Conservation (phyloP, 768 basidiomycete genomes). For the Boletus rufocinnamomeus region DNA sequence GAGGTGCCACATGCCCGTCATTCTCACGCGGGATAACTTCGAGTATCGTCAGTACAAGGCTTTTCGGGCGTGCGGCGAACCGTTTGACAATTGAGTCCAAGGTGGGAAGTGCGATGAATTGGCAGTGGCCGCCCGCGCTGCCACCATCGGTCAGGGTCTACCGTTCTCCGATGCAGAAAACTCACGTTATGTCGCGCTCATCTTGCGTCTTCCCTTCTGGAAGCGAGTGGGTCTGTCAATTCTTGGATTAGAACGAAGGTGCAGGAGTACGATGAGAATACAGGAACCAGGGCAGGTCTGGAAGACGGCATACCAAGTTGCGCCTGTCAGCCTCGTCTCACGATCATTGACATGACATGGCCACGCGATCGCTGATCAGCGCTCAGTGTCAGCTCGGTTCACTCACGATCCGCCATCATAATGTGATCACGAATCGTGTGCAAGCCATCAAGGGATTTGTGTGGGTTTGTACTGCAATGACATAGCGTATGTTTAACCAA, state of each 20-base stretch:
- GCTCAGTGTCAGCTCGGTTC: conserved; percentile 4
- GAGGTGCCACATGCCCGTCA: not conserved
- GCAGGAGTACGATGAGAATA: conserved; percentile 1
- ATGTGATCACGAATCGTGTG: conserved; percentile 6
- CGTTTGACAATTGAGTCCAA: not conserved
- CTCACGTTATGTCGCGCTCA: not conserved
- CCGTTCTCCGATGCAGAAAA: not conserved
- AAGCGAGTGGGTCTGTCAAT: not conserved
- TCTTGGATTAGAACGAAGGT: not conserved
- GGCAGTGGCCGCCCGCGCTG: not conserved
- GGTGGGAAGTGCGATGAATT: not conserved
- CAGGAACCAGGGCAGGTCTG: not conserved
- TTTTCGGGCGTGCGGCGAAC: not conserved
- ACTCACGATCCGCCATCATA: conserved; percentile 5
- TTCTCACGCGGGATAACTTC: not conserved
- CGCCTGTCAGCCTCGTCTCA: not conserved
- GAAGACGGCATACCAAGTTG: too few relatives aligned
- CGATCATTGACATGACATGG: not conserved
- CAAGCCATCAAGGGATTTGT: conserved; percentile 7
- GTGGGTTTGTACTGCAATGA: not conserved
- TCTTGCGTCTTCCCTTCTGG: not conserved
- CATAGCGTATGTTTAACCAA: not conserved
- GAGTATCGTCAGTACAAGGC: not conserved
- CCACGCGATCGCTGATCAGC: conserved; percentile 17
- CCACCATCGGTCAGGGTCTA: not conserved